Evolutionary conservation across 2,329 filamentous ascomycete genomes (phyloP), one percentile per base, ranked within the genome.

Genomic region (Pseudogymnoascus sp.): DNA sequence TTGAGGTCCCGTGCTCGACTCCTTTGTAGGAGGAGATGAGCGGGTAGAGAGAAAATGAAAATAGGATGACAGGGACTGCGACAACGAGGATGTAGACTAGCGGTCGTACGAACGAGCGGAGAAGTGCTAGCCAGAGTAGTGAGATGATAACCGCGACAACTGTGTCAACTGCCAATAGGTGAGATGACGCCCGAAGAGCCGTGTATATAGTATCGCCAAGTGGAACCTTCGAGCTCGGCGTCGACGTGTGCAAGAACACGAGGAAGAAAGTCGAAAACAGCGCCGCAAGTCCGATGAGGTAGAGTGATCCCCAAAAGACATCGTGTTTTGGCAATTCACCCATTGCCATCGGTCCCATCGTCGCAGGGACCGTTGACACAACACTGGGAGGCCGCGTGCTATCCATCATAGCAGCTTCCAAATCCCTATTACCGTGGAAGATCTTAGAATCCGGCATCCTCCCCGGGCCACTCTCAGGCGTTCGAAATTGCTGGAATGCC

Each of bases 151-250:
- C 80, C 0, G 95, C 89, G n/a, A 97, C 88, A 16, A 97, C 75
- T 0, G 95, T 97, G 76, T 97, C 96, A 61, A 95, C 86, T 1
- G 91, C 90, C 44, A 99, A 85, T 68, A 97, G 88, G 72, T 95
- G 88, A 71, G 96, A 95, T 0, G 93, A 97, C 60, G 87, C 86
- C 69, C 90, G 88, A 37, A 99, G 78, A 4, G 91, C 92, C 12
- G 89, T 91, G 75, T 99, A 99, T 64, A 99, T 91, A 1, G 93
- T 97, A 75, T 99, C 95, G 12, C 93, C 93, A 63, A 96, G 84
- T 0, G 89, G 88, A 65, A 83, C 83, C 72, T 89, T 89, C 62
- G 81, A 81, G 62, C 78, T 79, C 4, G 89, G 88, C 0, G 87
- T 79, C 16, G 89, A 86, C 1, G 93, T 97, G 73, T 97, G 91